Evolutionary conservation across 352 stramenopile species (phyloP), one percentile per base, ranked within the genome.

Genomic region (Phytopythium mirpurense): DNA sequence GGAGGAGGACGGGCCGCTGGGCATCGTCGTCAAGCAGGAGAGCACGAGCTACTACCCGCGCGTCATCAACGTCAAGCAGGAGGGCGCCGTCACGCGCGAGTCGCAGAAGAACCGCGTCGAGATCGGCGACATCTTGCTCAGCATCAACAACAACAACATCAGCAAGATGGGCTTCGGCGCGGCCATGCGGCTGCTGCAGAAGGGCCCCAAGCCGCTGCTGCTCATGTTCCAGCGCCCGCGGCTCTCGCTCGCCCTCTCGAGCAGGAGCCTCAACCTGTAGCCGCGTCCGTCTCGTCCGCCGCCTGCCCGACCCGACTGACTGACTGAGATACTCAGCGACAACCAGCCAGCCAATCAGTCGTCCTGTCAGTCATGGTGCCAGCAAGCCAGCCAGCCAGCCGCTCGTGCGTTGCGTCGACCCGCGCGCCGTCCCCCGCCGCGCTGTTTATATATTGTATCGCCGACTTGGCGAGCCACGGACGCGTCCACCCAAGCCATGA

Each of bases 91-190:
- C 21, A 83, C 74, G 8, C 77, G 83, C 15, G 68, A 88, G 44
- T 90, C 79, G 15, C 82, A 94, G 63, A 90, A 89, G 56, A 91
- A 92, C 52, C 78, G 78, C 18, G 81, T 95, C 26, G 76, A 89
- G 57, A 79, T 90, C 19, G 84, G 84, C 27, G 84, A 95, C 41
- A 65, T 91, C 34, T 47, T 95, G 32, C 66, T 95, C 19, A 91
- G 82, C 57, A 93, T 95, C 56, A 95, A 95, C 68, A 91, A 95
- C 71, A 91, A 95, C 68, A 92, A 95, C 65, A 95, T 95, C 59
- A 90, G 79, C 66, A 90, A 91, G 56, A 95, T 95, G 80, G 84
- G 84, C 41, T 95, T 95, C 57, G 82, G 80, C 10, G 56, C 83
- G 23, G 82, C 84, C 16, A 95, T 95, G 84, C 83, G 87, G 47